These are phyloP conservation scores for Diddensiella caesifluorescens DNA, from an alignment of 805 yeast genomes.

Conservation along the genomic window DNA sequence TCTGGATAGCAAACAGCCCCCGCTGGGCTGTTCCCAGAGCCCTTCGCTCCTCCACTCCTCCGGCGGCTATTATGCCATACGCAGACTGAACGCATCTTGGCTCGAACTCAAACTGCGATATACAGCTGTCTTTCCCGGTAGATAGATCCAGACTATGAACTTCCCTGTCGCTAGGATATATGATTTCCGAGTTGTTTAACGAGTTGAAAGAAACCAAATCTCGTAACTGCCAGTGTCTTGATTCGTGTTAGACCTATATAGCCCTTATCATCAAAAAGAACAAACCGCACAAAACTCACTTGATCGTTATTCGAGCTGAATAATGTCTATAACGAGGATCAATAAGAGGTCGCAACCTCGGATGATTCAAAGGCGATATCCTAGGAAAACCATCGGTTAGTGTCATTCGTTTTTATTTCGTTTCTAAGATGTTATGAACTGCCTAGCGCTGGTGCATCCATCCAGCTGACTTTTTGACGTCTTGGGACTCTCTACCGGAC, in stretches of 20 bases:
- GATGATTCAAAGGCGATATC: slow-evolving; percentile 3
- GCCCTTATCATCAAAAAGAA: background rate
- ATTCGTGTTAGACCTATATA: background rate
- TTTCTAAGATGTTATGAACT: too few species aligned
- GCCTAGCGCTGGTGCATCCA: too few species aligned
- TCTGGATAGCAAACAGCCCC: slow-evolving; percentile 60
- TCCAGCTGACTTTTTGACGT: background rate
- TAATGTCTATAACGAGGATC: slow-evolving; percentile 11
- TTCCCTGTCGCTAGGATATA: slow-evolving; percentile 54
- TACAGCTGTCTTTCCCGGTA: slow-evolving; percentile 34
- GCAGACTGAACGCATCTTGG: slow-evolving; percentile 64
- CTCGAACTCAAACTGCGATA: slow-evolving; percentile 52
- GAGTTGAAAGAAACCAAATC: slow-evolving; percentile 57
- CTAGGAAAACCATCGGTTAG: background rate
- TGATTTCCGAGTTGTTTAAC: slow-evolving; percentile 35
- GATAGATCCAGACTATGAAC: slow-evolving; percentile 43
- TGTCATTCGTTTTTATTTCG: background rate
- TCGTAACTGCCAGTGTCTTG: slow-evolving; percentile 71
- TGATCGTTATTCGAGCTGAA: slow-evolving; percentile 28
- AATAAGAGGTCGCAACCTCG: background rate
- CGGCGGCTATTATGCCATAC: slow-evolving; percentile 46
- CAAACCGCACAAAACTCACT: slow-evolving; percentile 16
- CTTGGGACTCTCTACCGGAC: background rate
- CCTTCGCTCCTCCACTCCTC: slow-evolving; percentile 44
- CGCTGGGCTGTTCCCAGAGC: slow-evolving; percentile 34